A percentile compares a stretch with the other conserved stretches of the same genome.
Conservation (phyloP, 2,329 filamentous ascomycete species). For the Ophiostoma tasmaniense region DNA sequence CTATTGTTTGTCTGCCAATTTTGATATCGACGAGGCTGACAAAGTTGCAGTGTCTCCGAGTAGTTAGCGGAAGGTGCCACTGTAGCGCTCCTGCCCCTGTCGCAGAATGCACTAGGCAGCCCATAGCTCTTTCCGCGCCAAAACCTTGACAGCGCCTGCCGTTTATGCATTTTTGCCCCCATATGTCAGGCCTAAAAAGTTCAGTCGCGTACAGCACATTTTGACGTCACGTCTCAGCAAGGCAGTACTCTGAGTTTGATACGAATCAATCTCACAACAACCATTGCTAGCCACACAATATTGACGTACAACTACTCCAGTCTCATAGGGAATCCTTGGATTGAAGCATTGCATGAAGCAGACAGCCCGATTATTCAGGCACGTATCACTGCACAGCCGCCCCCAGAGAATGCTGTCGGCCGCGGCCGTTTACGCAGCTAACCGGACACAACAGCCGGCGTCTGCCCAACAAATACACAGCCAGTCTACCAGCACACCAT, state of each 20-base stretch:
- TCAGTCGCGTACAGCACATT: background rate
- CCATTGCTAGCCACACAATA: background rate
- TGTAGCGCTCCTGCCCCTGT: background rate
- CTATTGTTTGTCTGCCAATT: no score
- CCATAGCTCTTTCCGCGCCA: background rate
- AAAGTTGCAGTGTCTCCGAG: background rate
- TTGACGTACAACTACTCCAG: background rate
- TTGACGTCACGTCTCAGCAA: background rate
- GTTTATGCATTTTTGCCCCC: background rate
- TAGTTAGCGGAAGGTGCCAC: background rate
- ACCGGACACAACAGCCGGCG: slow-evolving; percentile 7
- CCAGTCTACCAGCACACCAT: background rate
- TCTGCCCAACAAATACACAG: background rate
- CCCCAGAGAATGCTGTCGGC: slow-evolving; percentile 16
- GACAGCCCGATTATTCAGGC: background rate
- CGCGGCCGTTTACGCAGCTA: slow-evolving; percentile 13
- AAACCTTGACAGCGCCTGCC: background rate
- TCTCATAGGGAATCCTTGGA: background rate
- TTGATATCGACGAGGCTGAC: background rate
- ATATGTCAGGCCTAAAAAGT: background rate
- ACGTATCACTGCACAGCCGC: background rate
- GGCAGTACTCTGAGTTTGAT: background rate
- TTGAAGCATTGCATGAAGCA: background rate
- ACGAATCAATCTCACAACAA: background rate
- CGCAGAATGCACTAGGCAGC: background rate